Evolutionary conservation across 441 rosid species (phyloP), one percentile per base, ranked within the genome.

Genomic region (Brassica balearica): DNA sequence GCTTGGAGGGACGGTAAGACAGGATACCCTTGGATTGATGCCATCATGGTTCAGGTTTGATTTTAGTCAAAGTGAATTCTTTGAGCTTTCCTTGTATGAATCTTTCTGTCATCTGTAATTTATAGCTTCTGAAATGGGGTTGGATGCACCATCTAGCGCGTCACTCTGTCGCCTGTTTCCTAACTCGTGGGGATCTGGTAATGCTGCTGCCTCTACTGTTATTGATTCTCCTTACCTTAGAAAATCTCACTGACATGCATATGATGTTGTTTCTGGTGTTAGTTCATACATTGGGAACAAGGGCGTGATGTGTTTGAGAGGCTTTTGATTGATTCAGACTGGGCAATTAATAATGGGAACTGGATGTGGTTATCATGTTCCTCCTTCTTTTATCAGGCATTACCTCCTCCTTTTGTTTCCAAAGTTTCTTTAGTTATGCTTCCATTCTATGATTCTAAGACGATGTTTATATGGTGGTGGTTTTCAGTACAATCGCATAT

Each of bases 101-200:
- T 9, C 61, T 2, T 69, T 36, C 32, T 11, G 36, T 74, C n/a
- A 19, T 23, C 72, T 76, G 77, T 23, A 72, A 29, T 76, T 55
- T 88, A 85, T 78, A 93, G 99, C 97, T 95, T 61, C 85, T 32
- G 80, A 82, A 92, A 83, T 95, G 99, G 99, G 99, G 99, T 76
- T 95, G 99, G 98, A 92, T 95, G 89, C 99, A 95, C 86, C 99
- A 93, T 86, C 88, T 95, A 41, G 94, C 98, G 3, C 90, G 98
- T 51, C 98, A 95, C 68, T 89, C 86, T 69, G 98, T 95, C 78
- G 99, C 98, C 41, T 95, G 98, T 86, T 95, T 95, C 79, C 87
- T 93, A 22, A 93, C 98, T 80, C 97, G 99, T 69, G 97, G 98
- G 19, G 98, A 95, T 88, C 83, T 93, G 94, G 99, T 95, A 89